These are phyloP conservation scores for Alternaria brassicicola DNA, from an alignment of 2,329 filamentous ascomycete genomes.

Conservation along the genomic window DNA sequence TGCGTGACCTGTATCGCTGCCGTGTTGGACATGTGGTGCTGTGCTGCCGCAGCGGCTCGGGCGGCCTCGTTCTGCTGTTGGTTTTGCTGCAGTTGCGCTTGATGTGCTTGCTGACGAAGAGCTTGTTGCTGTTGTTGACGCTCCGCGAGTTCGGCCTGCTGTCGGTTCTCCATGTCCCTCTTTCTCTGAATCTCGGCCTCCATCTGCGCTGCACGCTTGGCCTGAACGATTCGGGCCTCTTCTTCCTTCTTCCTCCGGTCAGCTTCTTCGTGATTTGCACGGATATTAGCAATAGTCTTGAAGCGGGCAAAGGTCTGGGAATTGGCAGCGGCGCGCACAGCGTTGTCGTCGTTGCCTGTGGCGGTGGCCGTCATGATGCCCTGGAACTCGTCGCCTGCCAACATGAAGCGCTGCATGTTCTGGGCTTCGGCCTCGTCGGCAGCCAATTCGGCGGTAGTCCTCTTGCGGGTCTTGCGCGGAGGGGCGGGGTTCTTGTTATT, in stretches of 20 bases:
- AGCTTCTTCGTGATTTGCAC: slow-evolving; percentile 75
- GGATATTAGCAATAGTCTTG: slow-evolving; percentile 87
- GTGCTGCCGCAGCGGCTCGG: slow-evolving; percentile 47
- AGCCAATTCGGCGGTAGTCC: slow-evolving; percentile 91
- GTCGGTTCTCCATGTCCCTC: slow-evolving; percentile 42
- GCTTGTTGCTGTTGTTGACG: slow-evolving; percentile 59
- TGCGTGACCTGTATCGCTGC: slow-evolving; percentile 36
- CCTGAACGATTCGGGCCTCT: slow-evolving; percentile 55
- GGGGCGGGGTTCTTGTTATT: slow-evolving; percentile 78
- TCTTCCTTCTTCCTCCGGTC: slow-evolving; percentile 57
- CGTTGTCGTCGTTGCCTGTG: slow-evolving; percentile 72
- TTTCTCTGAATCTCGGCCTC: slow-evolving; percentile 45
- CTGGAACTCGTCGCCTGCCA: slow-evolving; percentile 85
- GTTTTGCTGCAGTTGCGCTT: slow-evolving; percentile 24
- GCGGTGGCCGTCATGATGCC: slow-evolving; percentile 62
- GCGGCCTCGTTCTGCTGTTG: slow-evolving; percentile 41
- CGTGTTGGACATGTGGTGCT: slow-evolving; percentile 35
- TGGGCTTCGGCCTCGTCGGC: slow-evolving; percentile 92
- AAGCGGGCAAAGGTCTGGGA: slow-evolving; percentile 92
- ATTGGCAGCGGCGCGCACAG: slow-evolving; percentile 65
- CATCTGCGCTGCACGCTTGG: slow-evolving; percentile 47
- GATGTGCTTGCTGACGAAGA: slow-evolving; percentile 54
- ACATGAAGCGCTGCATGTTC: slow-evolving; percentile 89
- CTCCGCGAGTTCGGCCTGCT: slow-evolving; percentile 43
- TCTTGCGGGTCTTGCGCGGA: slow-evolving; percentile 85